Base-by-base conservation (phyloP, 225 moss, liverwort and hornwort species). In the Bryum argenteum region DNA sequence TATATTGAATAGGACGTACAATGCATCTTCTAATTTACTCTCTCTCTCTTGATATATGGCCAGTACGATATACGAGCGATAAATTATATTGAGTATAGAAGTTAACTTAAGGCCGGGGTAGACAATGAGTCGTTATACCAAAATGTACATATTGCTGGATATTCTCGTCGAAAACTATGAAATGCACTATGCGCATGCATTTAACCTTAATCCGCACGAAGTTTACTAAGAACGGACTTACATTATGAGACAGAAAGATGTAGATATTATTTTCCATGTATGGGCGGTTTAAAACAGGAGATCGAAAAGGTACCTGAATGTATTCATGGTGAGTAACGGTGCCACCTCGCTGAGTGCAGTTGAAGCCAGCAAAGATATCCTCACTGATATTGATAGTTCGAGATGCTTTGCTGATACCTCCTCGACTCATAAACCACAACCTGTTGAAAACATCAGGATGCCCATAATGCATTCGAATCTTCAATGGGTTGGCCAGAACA, bases 401-500 rank as follows among this genome's bases (percentile, higher is more conserved):
- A 48, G 98, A 99, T 38, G 98, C 98, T 80, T 99, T 99, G 80
- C 98, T 99, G 58, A 99, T 81, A 65, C 98, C 98, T 69, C 98
- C 98, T 69, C 98, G 92, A 78, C 81, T 89, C 61, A 94, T 61
- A 76, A 91, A 94, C 98, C 98, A 99, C 70, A 99, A 83, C 18
- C 98, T 95, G 73, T 94, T 95, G 75, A 99, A 99, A 60, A 99
- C 86, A 82, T 99, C 98, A 66, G 98, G 98, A 79, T 99, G 98
- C 40, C 98, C 98, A 76, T 99, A 99, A 70, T 99, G 98, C 98
- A 99, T 99, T 54, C 98, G 83, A 71, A 99, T 95, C 85, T 94
- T 99, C 74, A 99, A 70, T 53, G 98, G 98, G 68, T 94, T 94
- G 6, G 98, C 91, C 56, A 99, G 87, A 61, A 94, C 98, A 66